These are phyloP conservation scores for Cryptococcus maquisensis DNA, from an alignment of 1,284 basidiomycete species.

Conservation along the genomic window DNA sequence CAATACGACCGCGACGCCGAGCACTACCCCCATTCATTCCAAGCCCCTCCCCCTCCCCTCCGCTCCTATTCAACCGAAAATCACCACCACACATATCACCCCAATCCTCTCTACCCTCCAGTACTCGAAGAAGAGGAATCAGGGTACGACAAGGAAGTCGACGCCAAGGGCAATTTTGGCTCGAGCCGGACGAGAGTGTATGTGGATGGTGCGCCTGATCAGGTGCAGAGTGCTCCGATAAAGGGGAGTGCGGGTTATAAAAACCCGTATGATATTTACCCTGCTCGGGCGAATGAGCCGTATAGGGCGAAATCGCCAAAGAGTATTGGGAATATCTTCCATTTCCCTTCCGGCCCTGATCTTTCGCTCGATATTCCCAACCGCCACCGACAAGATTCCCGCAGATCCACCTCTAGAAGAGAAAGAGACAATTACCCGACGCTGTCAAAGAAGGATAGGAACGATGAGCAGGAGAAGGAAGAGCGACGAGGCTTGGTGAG, in stretches of 20 bases:
- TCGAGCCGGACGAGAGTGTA: neutral
- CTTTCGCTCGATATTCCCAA: conserved; percentile 10
- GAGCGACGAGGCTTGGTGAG: conserved; percentile 12
- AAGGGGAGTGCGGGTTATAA: neutral
- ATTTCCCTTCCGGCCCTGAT: conserved; percentile 20
- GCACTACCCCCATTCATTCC: conserved; percentile 19
- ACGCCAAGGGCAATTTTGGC: neutral
- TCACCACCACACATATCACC: neutral
- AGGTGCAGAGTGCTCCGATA: neutral
- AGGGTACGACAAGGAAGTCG: conserved; percentile 2
- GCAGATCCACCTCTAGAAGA: neutral
- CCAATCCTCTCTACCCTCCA: conserved; percentile 10
- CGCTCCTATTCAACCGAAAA: neutral
- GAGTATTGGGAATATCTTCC: conserved; percentile 13
- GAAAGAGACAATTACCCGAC: conserved; percentile 10
- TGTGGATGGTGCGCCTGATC: neutral
- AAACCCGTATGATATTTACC: neutral
- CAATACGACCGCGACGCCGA: conserved; percentile 33
- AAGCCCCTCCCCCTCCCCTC: conserved; percentile 8
- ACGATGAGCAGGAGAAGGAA: conserved; percentile 12
- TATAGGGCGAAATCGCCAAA: neutral
- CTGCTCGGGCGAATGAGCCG: neutral
- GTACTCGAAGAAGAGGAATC: conserved; percentile 12
- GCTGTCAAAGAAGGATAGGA: conserved; percentile 7
- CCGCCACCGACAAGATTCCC: conserved; percentile 4